Evolutionary conservation across 257 asterid species (phyloP), one percentile per base, ranked within the genome.

Genomic region (Verbena officinalis): DNA sequence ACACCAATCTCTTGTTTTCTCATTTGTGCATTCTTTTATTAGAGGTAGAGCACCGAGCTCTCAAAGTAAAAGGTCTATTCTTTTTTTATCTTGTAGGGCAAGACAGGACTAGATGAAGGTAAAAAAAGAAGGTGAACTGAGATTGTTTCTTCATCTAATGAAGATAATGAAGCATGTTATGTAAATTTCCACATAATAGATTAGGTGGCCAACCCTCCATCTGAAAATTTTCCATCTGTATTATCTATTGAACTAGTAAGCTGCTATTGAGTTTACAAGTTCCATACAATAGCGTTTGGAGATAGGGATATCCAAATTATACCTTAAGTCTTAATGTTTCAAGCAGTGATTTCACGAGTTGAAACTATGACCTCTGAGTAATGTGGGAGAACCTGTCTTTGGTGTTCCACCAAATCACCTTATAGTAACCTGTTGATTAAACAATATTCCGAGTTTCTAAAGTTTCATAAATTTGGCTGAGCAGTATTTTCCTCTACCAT

Each of bases 91-190:
- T 79, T 85, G 84, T 83, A 83, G 90, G 91, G 70, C 79, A 60
- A 78, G 74, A 80, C 71, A 38, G 81, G 93, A 81, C 87, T 83
- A 85, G 80, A 75, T 75, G 80, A 75, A 70, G 86, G 81, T 75
- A 86, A 19, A 62, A 71, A 74, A 77, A 62, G 70, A 78, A 81
- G 88, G 85, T 81, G 81, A 72, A 77, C 77, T 55, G 57, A 71
- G 59, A 55, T 68, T 36, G 45, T 77, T 64, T 80, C 55, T 52
- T 54, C 66, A 59, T 60, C 67, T 43, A 42, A 51, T 51, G 62
- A 67, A 72, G 59, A 73, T 45, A 27, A 68, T 53, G 36, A 42
- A 58, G 72, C 50, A 27, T 59, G 38, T 31, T 49, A 22, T 17
- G 38, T 39, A 44, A 43, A 31, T 63, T 48, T 44, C 39, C 23